Conservation (phyloP, 768 basidiomycete genomes). For the Tricholoma sp. region DNA sequence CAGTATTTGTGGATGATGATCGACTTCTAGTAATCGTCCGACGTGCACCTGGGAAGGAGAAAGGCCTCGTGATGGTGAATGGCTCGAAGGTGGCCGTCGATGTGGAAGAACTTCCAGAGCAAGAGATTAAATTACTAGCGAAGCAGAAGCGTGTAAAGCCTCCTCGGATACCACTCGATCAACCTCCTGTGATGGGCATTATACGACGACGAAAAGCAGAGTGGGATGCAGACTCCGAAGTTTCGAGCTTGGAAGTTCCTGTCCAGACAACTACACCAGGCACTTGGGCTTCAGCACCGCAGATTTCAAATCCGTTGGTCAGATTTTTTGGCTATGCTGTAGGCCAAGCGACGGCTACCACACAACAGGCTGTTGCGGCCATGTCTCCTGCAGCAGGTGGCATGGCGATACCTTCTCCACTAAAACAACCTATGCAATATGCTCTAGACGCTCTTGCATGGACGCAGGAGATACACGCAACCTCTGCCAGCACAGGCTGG, state of each 20-base stretch:
- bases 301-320: slow-evolving; percentile 63
- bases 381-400: slow-evolving; percentile 53
- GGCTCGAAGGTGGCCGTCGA: slow-evolving; percentile 83
- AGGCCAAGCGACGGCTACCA: slow-evolving; percentile 67
- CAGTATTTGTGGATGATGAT: slow-evolving; percentile 71
- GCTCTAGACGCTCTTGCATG: slow-evolving; percentile 80
- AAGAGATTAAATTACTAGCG: slow-evolving; percentile 77
- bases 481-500: slow-evolving; percentile 63
- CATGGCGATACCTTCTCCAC: slow-evolving; percentile 41
- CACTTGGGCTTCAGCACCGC: slow-evolving; percentile 56
- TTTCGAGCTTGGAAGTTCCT: slow-evolving; percentile 14
- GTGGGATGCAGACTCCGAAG: slow-evolving; percentile 56
- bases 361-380: slow-evolving; percentile 74
- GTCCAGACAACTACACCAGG: slow-evolving; percentile 13
- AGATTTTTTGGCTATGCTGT: slow-evolving; percentile 72
- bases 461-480: slow-evolving; percentile 66
- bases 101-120: slow-evolving; percentile 81
- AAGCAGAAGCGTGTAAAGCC: slow-evolving; percentile 88
- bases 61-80: slow-evolving; percentile 83
- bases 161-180: slow-evolving; percentile 84
- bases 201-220: slow-evolving; percentile 68
- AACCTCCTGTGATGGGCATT: slow-evolving; percentile 75
- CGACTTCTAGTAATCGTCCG: slow-evolving; percentile 71
- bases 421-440: slow-evolving; percentile 71
- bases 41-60: slow-evolving; percentile 72